These are phyloP conservation scores for Stellera chamaejasme DNA, from an alignment of 345 rosid genomes.

Conservation along the genomic window DNA sequence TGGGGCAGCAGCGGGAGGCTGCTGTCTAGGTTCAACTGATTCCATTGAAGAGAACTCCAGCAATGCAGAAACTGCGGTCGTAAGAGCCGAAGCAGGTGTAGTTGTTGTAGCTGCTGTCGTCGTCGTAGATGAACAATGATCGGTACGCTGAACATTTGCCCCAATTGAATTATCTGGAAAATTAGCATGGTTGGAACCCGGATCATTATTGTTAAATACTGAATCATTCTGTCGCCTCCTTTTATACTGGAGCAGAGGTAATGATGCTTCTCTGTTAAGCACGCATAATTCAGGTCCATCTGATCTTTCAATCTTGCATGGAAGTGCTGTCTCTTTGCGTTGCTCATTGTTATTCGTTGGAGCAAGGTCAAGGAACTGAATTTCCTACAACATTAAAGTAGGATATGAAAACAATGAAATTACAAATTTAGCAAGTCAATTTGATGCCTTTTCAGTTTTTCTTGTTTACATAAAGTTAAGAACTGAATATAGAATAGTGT, in stretches of 20 bases:
- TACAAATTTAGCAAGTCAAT: not conserved
- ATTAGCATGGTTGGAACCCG: conserved; percentile 29
- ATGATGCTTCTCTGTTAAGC: conserved; percentile 52
- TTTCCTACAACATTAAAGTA: conserved; percentile 26
- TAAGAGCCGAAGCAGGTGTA: conserved; percentile 38
- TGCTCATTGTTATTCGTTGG: conserved; percentile 19
- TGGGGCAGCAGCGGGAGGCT: conserved; percentile 16
- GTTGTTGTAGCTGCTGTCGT: conserved; percentile 40
- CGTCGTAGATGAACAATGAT: conserved; percentile 61
- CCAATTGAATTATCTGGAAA: conserved; percentile 46
- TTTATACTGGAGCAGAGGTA: conserved; percentile 62
- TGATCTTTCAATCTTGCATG: conserved; percentile 41
- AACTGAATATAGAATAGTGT: not conserved
- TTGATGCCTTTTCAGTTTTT: not conserved
- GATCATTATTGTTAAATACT: conserved; percentile 17
- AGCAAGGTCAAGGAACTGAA: conserved; percentile 16
- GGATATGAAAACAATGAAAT: conserved; percentile 10
- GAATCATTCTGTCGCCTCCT: conserved; percentile 41
- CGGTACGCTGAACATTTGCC: conserved; percentile 30
- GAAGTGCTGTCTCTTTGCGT: conserved; percentile 25
- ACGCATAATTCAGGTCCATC: conserved; percentile 40
- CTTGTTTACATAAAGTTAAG: not conserved
- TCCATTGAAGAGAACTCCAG: conserved; percentile 79
- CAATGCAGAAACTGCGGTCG: conserved; percentile 64
- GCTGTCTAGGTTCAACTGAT: conserved; percentile 34